Evolutionary conservation across 148 eudicot genomes (phyloP).

Genomic region (Chenopodium berlandieri): DNA sequence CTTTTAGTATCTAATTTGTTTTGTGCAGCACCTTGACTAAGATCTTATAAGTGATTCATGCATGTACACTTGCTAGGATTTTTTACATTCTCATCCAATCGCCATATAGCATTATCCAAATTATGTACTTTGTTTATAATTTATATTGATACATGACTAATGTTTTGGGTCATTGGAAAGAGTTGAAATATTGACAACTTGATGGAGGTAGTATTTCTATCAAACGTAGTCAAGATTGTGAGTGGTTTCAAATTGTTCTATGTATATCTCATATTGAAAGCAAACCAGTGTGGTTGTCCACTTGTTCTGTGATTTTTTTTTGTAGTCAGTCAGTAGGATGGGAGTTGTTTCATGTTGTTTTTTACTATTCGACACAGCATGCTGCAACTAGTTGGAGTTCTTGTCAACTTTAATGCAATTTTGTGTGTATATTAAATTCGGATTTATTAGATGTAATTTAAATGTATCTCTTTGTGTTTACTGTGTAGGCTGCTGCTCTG

Average conservation of each 20-base stretch:
- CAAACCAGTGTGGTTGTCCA: background rate
- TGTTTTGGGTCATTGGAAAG: background rate
- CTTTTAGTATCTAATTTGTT: background rate
- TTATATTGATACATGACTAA: background rate
- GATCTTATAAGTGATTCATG: background rate
- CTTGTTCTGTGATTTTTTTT: background rate
- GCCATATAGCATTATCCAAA: background rate
- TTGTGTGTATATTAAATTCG: background rate
- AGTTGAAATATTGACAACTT: background rate
- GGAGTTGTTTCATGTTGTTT: background rate
- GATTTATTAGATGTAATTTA: conserved; percentile 4
- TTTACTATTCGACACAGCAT: background rate
- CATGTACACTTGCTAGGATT: too few relatives aligned
- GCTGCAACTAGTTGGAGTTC: background rate
- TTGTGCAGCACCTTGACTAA: background rate
- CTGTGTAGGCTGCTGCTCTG: conserved; percentile 99
- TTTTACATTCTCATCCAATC: too few relatives aligned
- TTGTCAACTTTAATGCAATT: background rate
- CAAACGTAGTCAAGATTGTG: background rate
- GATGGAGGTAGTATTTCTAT: background rate
- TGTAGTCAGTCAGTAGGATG: background rate
- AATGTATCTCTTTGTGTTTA: conserved; percentile 39
- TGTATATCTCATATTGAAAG: background rate
- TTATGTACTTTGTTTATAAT: background rate
- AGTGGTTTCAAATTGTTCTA: background rate